Evolutionary conservation across 2,329 filamentous ascomycete species (phyloP).

Genomic region (Didymella glomerata): DNA sequence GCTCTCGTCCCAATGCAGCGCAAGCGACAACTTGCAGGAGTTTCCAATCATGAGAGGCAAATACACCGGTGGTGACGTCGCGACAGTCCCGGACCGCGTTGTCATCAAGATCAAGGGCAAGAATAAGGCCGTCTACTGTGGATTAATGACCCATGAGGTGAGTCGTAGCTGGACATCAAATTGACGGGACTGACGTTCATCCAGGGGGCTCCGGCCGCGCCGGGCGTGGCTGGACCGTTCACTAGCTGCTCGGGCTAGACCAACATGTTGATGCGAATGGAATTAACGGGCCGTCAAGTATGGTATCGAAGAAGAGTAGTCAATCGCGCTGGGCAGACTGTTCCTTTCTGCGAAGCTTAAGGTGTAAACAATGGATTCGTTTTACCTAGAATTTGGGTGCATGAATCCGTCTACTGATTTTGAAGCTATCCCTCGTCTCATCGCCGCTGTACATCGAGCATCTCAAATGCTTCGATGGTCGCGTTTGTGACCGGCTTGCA

Average conservation of each 20-base stretch:
- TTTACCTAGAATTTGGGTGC: not conserved
- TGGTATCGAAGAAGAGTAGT: not conserved
- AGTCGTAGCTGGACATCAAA: not conserved
- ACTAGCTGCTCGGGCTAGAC: not conserved
- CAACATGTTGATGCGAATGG: not conserved
- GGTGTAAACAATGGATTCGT: not conserved
- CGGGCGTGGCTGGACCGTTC: not conserved
- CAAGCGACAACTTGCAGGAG: not conserved
- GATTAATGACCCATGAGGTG: not conserved
- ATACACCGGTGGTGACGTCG: not conserved
- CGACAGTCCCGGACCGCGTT: not conserved
- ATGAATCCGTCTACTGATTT: not conserved
- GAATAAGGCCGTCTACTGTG: not conserved
- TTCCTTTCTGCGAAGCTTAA: not conserved
- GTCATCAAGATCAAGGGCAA: constrained; percentile 1
- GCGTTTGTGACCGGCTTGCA: not conserved
- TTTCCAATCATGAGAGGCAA: constrained; percentile 1
- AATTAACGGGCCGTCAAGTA: not conserved
- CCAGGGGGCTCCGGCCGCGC: not conserved
- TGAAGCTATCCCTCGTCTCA: not conserved
- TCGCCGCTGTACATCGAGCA: not conserved
- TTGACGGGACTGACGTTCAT: not conserved
- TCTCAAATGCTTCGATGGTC: too few relatives aligned
- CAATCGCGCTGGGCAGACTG: not conserved
- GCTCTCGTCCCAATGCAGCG: not conserved